Evolutionary conservation across 2,329 filamentous ascomycete genomes (phyloP).

Genomic region (Alternaria triticina): DNA sequence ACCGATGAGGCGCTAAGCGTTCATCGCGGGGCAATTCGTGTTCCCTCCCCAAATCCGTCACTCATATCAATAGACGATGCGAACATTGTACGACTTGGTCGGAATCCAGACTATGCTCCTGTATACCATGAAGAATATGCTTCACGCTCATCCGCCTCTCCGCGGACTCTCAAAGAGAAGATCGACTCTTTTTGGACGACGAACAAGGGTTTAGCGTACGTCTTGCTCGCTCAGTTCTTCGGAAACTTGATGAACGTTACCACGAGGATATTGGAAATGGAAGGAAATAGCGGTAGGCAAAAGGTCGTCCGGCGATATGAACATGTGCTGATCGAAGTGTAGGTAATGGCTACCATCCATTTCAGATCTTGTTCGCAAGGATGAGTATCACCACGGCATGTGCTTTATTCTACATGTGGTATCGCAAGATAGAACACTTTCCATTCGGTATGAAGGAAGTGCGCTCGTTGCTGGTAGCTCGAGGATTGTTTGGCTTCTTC

Average conservation of each 20-base stretch:
- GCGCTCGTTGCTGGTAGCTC: slow-evolving; percentile 68
- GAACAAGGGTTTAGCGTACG: slow-evolving; percentile 76
- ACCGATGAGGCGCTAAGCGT: slow-evolving; percentile 32
- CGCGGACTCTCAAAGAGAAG: slow-evolving; percentile 25
- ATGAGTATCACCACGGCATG: slow-evolving; percentile 76
- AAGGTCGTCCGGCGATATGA: fast-evolving
- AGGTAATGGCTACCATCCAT: slow-evolving; percentile 75
- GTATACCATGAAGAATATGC: slow-evolving; percentile 22
- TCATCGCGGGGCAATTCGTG: slow-evolving; percentile 39
- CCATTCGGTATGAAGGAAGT: slow-evolving; percentile 73
- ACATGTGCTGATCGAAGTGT: background rate
- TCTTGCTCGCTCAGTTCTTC: slow-evolving; percentile 79
- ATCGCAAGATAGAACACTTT: slow-evolving; percentile 68
- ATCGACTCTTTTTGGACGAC: slow-evolving; percentile 60
- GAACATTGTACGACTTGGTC: slow-evolving; percentile 37
- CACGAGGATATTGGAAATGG: slow-evolving; percentile 74
- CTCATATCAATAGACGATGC: slow-evolving; percentile 44
- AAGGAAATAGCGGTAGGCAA: slow-evolving; percentile 62
- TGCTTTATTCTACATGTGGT: slow-evolving; percentile 76
- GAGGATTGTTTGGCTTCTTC: slow-evolving; percentile 76
- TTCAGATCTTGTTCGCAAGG: slow-evolving; percentile 78
- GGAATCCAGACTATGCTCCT: slow-evolving; percentile 25
- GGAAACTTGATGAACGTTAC: slow-evolving; percentile 85
- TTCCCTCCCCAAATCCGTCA: slow-evolving; percentile 42
- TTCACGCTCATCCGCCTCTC: slow-evolving; percentile 32